phyloP scores from a whole-genome alignment of 2,329 filamentous ascomycete species.

The Aspergillus calidoustus region DNA sequence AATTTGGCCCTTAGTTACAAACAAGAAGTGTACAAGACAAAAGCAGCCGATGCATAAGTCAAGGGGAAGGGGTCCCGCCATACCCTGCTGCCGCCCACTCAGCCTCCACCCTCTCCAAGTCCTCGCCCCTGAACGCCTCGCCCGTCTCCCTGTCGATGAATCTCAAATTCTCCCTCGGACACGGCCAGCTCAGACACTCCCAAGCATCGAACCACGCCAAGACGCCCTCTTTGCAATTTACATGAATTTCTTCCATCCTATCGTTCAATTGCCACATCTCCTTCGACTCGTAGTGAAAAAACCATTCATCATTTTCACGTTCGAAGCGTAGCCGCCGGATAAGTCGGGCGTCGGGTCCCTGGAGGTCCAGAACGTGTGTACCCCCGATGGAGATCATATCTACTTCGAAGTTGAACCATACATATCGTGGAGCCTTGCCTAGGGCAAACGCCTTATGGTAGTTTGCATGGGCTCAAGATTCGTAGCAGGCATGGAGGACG shows the following conservation, averaged over 20 bases:
- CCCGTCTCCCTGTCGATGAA: slow-evolving; percentile 14
- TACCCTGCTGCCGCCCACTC: too few species aligned
- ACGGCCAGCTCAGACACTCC: slow-evolving; percentile 3
- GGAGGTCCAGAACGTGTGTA: not conserved
- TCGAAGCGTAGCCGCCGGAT: not conserved
- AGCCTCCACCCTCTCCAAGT: not conserved
- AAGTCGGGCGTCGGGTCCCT: not conserved
- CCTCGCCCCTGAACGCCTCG: not conserved
- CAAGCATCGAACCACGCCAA: slow-evolving; percentile 3
- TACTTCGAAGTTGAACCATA: slow-evolving; percentile 10
- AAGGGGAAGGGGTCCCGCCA: too few species aligned
- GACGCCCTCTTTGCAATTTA: not conserved
- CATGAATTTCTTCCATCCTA: slow-evolving; percentile 6
- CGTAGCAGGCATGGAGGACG: slow-evolving; percentile 5
- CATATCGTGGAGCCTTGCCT: not conserved
- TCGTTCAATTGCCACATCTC: not conserved
- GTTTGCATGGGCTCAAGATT: not conserved
- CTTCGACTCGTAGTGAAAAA: not conserved
- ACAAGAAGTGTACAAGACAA: too few species aligned
- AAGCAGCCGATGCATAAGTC: too few species aligned
- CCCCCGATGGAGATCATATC: slow-evolving; percentile 9
- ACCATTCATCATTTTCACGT: slow-evolving; percentile 4
- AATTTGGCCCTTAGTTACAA: too few species aligned
- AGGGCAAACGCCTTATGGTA: slow-evolving; percentile 4
- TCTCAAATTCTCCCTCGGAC: slow-evolving; percentile 6